Evolutionary conservation across 1,284 basidiomycete species (phyloP).

Genomic region (Pascua sp.): DNA sequence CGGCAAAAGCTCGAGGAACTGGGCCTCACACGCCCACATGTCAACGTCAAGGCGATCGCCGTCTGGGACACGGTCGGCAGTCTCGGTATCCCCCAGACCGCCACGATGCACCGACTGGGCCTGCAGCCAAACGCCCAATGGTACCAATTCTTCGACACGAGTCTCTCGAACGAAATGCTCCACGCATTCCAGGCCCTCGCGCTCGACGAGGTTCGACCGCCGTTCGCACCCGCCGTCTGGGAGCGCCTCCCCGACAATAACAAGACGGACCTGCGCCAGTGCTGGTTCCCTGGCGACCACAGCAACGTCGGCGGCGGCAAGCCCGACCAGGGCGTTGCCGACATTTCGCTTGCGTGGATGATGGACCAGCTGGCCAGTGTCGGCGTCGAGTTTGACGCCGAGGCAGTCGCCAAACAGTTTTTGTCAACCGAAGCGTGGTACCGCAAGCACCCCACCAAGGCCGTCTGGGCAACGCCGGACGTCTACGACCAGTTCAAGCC

Average conservation of each 20-base stretch:
- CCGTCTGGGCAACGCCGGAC: background rate
- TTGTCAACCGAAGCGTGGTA: background rate
- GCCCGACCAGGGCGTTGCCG: conserved; percentile 2
- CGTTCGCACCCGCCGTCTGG: conserved; percentile 29
- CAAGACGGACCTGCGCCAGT: conserved; percentile 8
- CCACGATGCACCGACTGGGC: background rate
- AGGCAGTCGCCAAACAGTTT: background rate
- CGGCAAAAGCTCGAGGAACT: background rate
- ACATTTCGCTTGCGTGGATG: conserved; percentile 3
- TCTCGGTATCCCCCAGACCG: conserved; percentile 3
- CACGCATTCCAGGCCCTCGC: conserved; percentile 4
- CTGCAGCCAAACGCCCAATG: background rate
- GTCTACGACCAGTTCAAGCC: conserved; percentile 2
- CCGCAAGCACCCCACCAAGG: background rate
- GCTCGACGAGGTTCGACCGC: conserved; percentile 1
- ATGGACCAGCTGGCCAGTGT: conserved; percentile 3
- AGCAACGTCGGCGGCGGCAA: conserved; percentile 2
- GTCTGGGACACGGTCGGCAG: conserved; percentile 5
- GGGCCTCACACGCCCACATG: background rate
- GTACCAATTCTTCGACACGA: conserved; percentile 7
- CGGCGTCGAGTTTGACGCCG: background rate
- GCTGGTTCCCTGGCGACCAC: conserved; percentile 3
- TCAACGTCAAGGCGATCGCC: background rate
- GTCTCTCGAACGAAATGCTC: background rate
- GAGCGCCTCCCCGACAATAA: conserved; percentile 31